Percentiles rank a stretch among this genome's conserved stretches.
These are phyloP conservation scores for Reticulascus tulasneorum DNA, from an alignment of 2,329 filamentous ascomycete species.

Conservation along the genomic window DNA sequence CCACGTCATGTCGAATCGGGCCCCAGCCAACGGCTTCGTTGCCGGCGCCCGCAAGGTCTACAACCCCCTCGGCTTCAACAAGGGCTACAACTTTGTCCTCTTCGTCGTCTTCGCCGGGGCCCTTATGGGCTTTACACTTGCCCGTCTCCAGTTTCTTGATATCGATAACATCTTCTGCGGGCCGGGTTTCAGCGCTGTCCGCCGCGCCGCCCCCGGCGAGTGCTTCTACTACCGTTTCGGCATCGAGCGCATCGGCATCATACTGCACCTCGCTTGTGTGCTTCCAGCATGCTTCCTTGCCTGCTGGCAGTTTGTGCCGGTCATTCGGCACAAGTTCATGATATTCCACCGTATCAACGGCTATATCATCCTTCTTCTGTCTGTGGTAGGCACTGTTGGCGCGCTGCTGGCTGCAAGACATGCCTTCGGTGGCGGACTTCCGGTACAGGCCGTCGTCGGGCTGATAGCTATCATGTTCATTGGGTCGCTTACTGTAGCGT, in stretches of 20 bases:
- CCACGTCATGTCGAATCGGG: no score
- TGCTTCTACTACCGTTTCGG: conserved; percentile 33
- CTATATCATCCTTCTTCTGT: conserved; percentile 46
- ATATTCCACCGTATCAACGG: conserved; percentile 57
- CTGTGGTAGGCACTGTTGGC: conserved; percentile 38
- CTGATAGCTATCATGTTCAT: conserved; percentile 40
- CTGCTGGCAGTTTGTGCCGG: conserved; percentile 43
- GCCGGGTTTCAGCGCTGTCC: conserved; percentile 2
- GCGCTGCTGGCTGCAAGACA: conserved; percentile 47
- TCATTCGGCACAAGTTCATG: conserved; percentile 40
- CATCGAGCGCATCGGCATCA: conserved; percentile 33
- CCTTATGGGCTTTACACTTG: conserved; percentile 42
- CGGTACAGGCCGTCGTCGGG: conserved; percentile 38
- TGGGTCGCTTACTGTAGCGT: conserved; percentile 38
- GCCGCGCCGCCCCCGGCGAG: conserved; percentile 28
- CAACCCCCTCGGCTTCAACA: background rate
- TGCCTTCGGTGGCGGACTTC: conserved; percentile 48
- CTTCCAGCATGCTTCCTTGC: conserved; percentile 38
- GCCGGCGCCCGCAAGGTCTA: background rate
- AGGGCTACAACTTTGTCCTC: conserved; percentile 3
- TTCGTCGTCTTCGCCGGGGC: conserved; percentile 34
- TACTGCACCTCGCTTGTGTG: conserved; percentile 37
- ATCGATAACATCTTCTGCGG: conserved; percentile 31
- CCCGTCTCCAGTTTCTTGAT: conserved; percentile 43
- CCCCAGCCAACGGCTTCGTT: background rate